phyloP scores from a whole-genome alignment of 164 flowering plant species.

The Hamamelis virginiana region DNA sequence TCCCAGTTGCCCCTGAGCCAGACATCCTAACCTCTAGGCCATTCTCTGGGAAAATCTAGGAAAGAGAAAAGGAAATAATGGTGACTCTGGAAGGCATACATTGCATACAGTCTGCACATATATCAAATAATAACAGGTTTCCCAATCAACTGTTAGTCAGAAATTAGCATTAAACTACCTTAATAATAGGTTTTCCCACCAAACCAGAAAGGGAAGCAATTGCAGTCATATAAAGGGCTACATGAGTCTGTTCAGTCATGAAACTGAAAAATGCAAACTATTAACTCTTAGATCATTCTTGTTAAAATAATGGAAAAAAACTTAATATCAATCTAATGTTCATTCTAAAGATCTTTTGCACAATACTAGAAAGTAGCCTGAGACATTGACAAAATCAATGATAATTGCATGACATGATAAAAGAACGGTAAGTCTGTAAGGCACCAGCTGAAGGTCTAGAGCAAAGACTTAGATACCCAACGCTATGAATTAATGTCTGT shows the following conservation, averaged over 20 bases:
- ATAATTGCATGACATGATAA: background rate
- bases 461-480: background rate
- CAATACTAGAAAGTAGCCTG: background rate
- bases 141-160: background rate
- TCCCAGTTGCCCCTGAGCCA: conserved; percentile 72
- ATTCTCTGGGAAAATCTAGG: conserved; percentile 64
- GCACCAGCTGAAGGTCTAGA: background rate
- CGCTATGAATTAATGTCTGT: background rate
- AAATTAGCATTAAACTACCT: conserved; percentile 39
- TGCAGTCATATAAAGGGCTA: conserved; percentile 83
- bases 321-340: background rate
- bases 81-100: background rate
- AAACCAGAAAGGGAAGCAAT: conserved; percentile 65
- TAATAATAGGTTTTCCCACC: conserved; percentile 63
- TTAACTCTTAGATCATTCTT: background rate
- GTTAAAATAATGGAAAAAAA: background rate
- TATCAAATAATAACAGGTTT: background rate
- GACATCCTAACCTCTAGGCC: conserved; percentile 68
- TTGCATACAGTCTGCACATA: background rate
- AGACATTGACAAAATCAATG: background rate
- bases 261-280: conserved; percentile 55
- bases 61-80: conserved; percentile 15
- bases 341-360: background rate
- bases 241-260: conserved; percentile 71
- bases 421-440: background rate